Evolutionary conservation across 805 yeast genomes (phyloP).

Genomic region (Starmera caribaea): DNA sequence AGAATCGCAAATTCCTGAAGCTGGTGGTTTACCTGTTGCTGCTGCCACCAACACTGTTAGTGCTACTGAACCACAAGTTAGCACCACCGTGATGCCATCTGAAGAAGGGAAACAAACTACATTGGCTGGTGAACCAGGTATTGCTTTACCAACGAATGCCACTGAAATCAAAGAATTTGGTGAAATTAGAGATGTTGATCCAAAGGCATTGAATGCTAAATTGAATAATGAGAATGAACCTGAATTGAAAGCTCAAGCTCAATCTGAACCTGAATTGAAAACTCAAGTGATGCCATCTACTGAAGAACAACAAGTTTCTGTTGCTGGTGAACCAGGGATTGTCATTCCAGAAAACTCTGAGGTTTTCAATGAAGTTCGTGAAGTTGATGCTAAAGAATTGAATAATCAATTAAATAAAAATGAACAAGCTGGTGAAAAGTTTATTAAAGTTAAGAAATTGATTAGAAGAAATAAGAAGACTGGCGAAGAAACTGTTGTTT

Average conservation of each 20-base stretch:
- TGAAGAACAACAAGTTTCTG: slow-evolving; percentile 31
- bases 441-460: slow-evolving; percentile 26
- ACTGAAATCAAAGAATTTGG: slow-evolving; percentile 49
- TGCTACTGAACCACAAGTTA: background rate
- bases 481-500: slow-evolving; percentile 29
- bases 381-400: slow-evolving; percentile 49
- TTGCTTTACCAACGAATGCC: slow-evolving; percentile 47
- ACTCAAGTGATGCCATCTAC: slow-evolving; percentile 37
- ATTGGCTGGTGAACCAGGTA: slow-evolving; percentile 63
- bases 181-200: slow-evolving; percentile 37
- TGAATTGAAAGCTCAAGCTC: background rate
- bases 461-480: slow-evolving; percentile 30
- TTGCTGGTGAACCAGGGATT: slow-evolving; percentile 59
- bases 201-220: slow-evolving; percentile 35
- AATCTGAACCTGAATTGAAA: slow-evolving; percentile 8
- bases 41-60: slow-evolving; percentile 6
- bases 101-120: slow-evolving; percentile 27
- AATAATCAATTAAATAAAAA: slow-evolving; percentile 31
- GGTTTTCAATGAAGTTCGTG: slow-evolving; percentile 49
- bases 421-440: slow-evolving; percentile 11
- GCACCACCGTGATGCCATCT: slow-evolving; percentile 33
- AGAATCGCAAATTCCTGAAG: slow-evolving; percentile 32
- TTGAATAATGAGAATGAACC: slow-evolving; percentile 7
- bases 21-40: slow-evolving; percentile 31
- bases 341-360: slow-evolving; percentile 54